Conservation (phyloP, 208 protist genomes). For the Acanthamoeba healyi region DNA sequence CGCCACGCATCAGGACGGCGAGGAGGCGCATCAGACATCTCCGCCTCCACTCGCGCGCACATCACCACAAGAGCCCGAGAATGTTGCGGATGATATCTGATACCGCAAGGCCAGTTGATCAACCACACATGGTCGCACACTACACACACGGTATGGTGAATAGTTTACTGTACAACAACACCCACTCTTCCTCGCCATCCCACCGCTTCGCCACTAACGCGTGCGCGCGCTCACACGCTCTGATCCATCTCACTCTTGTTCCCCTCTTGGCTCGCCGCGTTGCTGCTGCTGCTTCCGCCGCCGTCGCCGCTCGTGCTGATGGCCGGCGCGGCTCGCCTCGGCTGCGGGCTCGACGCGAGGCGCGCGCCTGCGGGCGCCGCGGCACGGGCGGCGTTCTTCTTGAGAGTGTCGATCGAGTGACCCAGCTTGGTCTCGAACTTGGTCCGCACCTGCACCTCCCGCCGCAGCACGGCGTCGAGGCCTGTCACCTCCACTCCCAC, state of each 20-base stretch:
- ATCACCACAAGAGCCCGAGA: too few species aligned
- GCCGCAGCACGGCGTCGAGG: background rate
- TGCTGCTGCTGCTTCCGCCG: background rate
- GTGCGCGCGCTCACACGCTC: background rate
- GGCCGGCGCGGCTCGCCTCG: background rate
- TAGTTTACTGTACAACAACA: background rate
- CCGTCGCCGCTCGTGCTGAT: background rate
- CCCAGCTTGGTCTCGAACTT: conserved; percentile 46
- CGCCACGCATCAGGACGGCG: background rate
- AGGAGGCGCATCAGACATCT: too few species aligned
- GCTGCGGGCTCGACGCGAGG: background rate
- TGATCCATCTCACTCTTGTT: conserved; percentile 17
- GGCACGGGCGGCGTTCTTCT: conserved; percentile 2
- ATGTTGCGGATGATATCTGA: too few species aligned
- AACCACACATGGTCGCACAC: background rate
- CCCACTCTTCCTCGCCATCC: too few species aligned
- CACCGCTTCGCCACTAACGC: too few species aligned
- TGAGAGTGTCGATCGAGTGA: conserved; percentile 12
- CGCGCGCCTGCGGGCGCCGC: background rate
- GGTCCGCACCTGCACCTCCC: background rate
- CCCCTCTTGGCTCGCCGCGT: background rate
- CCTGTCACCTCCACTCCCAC: background rate
- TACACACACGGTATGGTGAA: background rate
- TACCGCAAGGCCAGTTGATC: too few species aligned
- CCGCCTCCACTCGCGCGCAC: too few species aligned